Conservation (phyloP, 768 basidiomycete genomes). For the Amanita pallidorosea region DNA sequence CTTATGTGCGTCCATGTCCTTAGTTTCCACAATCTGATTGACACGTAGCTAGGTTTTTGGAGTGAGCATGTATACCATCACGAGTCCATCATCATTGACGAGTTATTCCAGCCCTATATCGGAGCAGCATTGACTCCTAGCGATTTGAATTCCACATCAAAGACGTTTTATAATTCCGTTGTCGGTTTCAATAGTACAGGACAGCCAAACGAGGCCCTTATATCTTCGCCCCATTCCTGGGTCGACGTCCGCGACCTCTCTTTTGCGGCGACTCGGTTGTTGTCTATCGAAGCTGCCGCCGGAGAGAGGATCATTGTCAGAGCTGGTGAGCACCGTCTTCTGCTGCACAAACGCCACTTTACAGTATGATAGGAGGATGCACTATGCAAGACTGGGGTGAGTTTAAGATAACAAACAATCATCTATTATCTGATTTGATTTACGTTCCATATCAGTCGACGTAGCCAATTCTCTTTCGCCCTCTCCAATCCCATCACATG, state of each 20-base stretch:
- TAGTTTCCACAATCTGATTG: not conserved
- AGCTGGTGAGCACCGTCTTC: slow-evolving; percentile 1
- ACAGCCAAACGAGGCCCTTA: slow-evolving; percentile 9
- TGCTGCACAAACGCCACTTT: not conserved
- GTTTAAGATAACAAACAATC: slow-evolving; percentile 2
- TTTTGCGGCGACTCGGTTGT: slow-evolving; percentile 35
- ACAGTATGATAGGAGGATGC: slow-evolving; percentile 9
- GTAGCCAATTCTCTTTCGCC: slow-evolving; percentile 17
- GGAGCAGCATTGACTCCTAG: slow-evolving; percentile 24
- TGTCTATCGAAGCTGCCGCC: slow-evolving; percentile 22
- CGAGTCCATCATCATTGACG: not conserved
- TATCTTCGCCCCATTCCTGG: slow-evolving; percentile 7
- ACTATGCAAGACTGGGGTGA: slow-evolving; percentile 27
- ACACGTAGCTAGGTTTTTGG: slow-evolving; percentile 18
- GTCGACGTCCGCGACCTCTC: slow-evolving; percentile 46
- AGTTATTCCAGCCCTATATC: slow-evolving; percentile 19
- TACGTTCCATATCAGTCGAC: slow-evolving; percentile 18
- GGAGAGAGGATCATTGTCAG: slow-evolving; percentile 47
- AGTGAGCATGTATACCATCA: not conserved
- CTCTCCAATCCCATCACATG: slow-evolving; percentile 11
- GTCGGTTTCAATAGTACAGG: slow-evolving; percentile 7
- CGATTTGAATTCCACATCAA: slow-evolving; percentile 29
- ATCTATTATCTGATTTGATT: not conserved
- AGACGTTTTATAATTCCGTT: slow-evolving; percentile 17
- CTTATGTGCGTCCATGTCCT: slow-evolving; percentile 24